Evolutionary conservation across 306 rosid genomes (phyloP).

Genomic region (Cucumis sativus): Cucumber_9930_V3 NC_026660.2:8889501-8890000

Average conservation of each 20-base stretch:
- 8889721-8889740: constrained; percentile 60
- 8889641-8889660: constrained; percentile 10
- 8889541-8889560: constrained; percentile 19
- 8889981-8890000: constrained; percentile 61
- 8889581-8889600: neutral
- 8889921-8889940: constrained; percentile 8
- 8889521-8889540: constrained; percentile 87
- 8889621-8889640: neutral
- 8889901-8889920: constrained; percentile 12
- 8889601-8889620: neutral
- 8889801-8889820: constrained; percentile 69
- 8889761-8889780: constrained; percentile 93
- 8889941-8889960: constrained; percentile 29
- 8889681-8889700: constrained; percentile 90
- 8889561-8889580: neutral
- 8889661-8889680: constrained; percentile 87
- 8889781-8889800: constrained; percentile 65
- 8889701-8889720: constrained; percentile 93
- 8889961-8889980: constrained; percentile 23
- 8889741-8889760: constrained; percentile 78
- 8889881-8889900: constrained; percentile 13
- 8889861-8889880: constrained; percentile 14
- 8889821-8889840: constrained; percentile 66
- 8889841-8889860: constrained; percentile 32
- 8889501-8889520: constrained; percentile 68